Evolutionary conservation across 140 eudicot species (phyloP).

Genomic region (Cichorium intybus): DNA sequence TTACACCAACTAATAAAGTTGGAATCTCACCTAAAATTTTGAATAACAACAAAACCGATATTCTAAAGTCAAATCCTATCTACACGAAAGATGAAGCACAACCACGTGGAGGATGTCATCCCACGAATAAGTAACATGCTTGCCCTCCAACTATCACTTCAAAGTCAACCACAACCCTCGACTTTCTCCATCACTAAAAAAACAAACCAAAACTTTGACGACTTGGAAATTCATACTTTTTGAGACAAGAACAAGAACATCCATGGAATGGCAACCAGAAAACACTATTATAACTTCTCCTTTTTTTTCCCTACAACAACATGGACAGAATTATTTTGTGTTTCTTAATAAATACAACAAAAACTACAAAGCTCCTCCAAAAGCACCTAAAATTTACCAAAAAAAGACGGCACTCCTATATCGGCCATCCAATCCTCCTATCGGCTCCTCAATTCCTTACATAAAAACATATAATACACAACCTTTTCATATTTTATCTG

Average conservation of each 20-base stretch:
- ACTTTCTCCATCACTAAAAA: background rate
- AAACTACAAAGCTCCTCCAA: background rate
- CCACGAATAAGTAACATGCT: background rate
- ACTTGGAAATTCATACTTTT: too few species aligned
- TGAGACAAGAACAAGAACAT: too few species aligned
- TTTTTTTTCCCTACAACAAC: background rate
- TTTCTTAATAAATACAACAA: background rate
- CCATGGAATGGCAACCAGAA: too few species aligned
- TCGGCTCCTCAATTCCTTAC: conserved; percentile 25
- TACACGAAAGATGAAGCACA: background rate
- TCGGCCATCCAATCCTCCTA: conserved; percentile 7
- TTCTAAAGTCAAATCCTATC: background rate
- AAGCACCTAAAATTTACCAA: background rate
- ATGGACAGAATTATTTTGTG: background rate
- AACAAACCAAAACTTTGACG: background rate
- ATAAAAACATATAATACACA: conserved; percentile 24
- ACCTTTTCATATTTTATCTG: too few species aligned
- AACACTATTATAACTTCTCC: background rate
- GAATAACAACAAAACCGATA: background rate
- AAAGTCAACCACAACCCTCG: background rate
- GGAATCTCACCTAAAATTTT: background rate
- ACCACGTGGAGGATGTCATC: background rate
- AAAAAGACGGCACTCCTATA: background rate
- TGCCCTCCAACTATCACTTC: background rate
- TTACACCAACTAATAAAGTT: background rate